Percentiles rank a stretch among this genome's conserved stretches.
Conservation (phyloP, 2,329 filamentous ascomycete genomes). For the Teratosphaeria destructans region DNA sequence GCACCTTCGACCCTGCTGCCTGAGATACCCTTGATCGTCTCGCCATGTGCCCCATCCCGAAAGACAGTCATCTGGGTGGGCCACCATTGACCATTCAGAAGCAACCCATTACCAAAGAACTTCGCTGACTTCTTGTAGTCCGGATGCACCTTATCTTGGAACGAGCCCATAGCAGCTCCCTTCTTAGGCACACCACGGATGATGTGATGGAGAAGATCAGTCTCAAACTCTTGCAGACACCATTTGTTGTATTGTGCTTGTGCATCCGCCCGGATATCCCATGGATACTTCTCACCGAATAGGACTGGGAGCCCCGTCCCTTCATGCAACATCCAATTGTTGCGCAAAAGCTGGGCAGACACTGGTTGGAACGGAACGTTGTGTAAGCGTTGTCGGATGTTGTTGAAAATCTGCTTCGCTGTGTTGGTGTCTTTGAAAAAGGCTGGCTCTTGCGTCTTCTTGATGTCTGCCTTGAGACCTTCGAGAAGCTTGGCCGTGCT, state of each 20-base stretch:
- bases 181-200: constrained; percentile 8
- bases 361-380: constrained; percentile 29
- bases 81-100: constrained; percentile 45
- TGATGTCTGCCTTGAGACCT: constrained; percentile 4
- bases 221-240: constrained; percentile 31
- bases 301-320: constrained; percentile 31
- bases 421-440: neutral
- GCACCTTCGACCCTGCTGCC: constrained; percentile 39
- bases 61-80: constrained; percentile 42
- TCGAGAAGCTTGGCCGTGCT: constrained; percentile 4
- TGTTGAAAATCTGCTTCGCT: constrained; percentile 1
- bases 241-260: constrained; percentile 38
- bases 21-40: constrained; percentile 40
- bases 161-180: neutral
- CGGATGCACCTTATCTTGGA: neutral
- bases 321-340: constrained; percentile 27
- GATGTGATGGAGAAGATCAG: constrained; percentile 39
- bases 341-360: constrained; percentile 22
- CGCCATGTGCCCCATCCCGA: constrained; percentile 45
- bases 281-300: constrained; percentile 32
- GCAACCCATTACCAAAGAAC: constrained; percentile 29
- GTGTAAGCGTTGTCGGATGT: constrained; percentile 29
- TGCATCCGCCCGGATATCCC: constrained; percentile 39
- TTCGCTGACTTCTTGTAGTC: constrained; percentile 14
- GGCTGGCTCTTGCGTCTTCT: constrained; percentile 2